Base-by-base conservation (phyloP, 306 rosid genomes). In the Vigna unguiculata region DNA sequence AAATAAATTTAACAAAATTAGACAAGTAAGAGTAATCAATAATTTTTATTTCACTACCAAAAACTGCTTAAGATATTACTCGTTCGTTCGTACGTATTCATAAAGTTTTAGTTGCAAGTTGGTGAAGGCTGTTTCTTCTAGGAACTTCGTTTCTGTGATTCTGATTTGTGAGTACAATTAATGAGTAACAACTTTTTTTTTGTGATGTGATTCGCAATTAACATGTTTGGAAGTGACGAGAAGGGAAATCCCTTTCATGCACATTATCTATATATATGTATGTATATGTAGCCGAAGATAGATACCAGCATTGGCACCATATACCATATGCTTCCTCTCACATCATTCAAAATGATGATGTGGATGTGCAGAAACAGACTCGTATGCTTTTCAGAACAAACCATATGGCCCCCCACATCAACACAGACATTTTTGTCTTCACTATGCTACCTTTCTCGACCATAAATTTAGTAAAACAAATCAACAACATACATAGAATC, bases 301-400 rank as follows among this genome's bases (percentile, higher is more conserved):
- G 22, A 14, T 24, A n/a, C 15, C 15, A 15, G 43, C 74, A 77
- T 78, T 67, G 68, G 75, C 57, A 25, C 75, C 69, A 43, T 54
- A 38, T 47, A 11, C 19, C 20, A n/a, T 60, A 58, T 28, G 59
- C 14, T 32, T 45, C 51, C 63, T 60, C 49, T 60, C 60, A 74
- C 70, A 55, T 54, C 60, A 69, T 78, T 70, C n/a, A 70, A 38
- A 28, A 60, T 54, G 25, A 60, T 54, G 25, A 53, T 72, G 53
- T 14, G 0, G 46, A 16, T 55, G 80, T 67, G 58, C 49, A 55
- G 81, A 68, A 57, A 57, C 19, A 40, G 78, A 62, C 49, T 5
- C 25, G n/a, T n/a, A 28, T 51, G 53, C 58, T 71, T 64, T 81
- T 74, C 49, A 58, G 84, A 75, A 43, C 55, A 74, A 81, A 58